Conservation (phyloP, 495 filamentous ascomycete genomes). For the Neurospora sp. region DNA sequence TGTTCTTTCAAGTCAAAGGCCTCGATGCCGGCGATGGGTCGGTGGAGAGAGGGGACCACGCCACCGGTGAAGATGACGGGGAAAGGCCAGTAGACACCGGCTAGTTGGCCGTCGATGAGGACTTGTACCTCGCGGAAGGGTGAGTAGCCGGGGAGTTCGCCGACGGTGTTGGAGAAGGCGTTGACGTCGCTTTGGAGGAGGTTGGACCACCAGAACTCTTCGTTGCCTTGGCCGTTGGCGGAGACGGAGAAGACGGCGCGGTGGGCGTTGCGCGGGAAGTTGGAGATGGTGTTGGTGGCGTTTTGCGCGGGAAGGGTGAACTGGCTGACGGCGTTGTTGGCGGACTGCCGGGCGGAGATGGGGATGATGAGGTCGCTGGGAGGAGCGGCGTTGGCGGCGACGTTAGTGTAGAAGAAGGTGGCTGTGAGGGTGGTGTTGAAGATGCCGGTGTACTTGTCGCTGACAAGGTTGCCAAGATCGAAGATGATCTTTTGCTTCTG, state of each 20-base stretch:
- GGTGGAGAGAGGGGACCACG: constrained; percentile 70
- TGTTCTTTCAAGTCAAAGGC: constrained; percentile 73
- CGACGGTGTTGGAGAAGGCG: constrained; percentile 49
- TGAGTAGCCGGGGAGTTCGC: constrained; percentile 45
- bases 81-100: constrained; percentile 78
- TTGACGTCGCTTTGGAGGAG: constrained; percentile 53
- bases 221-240: constrained; percentile 64
- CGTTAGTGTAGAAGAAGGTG: constrained; percentile 51
- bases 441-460: constrained; percentile 65
- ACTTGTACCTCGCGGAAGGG: constrained; percentile 80
- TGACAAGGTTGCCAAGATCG: constrained; percentile 69
- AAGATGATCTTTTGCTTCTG: constrained; percentile 67
- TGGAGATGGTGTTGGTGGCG: constrained; percentile 45
- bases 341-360: constrained; percentile 53
- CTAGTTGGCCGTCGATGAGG: constrained; percentile 62
- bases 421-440: constrained; percentile 77
- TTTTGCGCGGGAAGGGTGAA: constrained; percentile 60
- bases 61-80: constrained; percentile 84
- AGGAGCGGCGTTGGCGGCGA: constrained; percentile 25
- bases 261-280: constrained; percentile 49
- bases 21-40: constrained; percentile 77
- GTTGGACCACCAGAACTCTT: constrained; percentile 90
- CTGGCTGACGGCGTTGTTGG: constrained; percentile 46
- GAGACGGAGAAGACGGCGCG: constrained; percentile 68
- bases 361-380: constrained; percentile 64